phyloP scores from a whole-genome alignment of 176 grass and related monocot genomes.

The Juncus inflexus region DNA sequence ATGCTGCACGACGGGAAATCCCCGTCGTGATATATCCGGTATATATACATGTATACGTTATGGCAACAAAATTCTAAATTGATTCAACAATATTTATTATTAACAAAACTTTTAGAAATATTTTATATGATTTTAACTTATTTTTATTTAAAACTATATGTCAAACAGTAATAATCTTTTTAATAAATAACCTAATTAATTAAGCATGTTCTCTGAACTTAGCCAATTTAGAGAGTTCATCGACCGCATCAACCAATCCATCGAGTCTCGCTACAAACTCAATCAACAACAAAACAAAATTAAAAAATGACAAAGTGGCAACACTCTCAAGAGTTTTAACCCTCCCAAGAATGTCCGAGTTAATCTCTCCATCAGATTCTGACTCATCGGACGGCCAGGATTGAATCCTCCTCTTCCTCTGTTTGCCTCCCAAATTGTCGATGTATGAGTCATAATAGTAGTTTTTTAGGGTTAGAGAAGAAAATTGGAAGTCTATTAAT shows the following conservation, averaged over 20 bases:
- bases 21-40: too few relatives aligned
- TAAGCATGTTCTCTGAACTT: conserved; percentile 22
- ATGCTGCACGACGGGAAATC: too few relatives aligned
- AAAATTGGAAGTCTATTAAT: conserved; percentile 35
- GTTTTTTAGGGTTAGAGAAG: conserved; percentile 7
- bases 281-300: conserved; percentile 42
- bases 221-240: conserved; percentile 34
- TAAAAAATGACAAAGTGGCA: conserved; percentile 34
- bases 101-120: too few relatives aligned
- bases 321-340: conserved; percentile 33
- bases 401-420: conserved; percentile 17
- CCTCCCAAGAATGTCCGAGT: background rate
- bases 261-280: conserved; percentile 54
- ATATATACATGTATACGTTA: too few relatives aligned
- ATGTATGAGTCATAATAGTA: background rate
- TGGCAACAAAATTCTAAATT: too few relatives aligned
- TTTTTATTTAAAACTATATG: too few relatives aligned
- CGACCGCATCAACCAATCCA: conserved; percentile 46
- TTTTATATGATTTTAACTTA: too few relatives aligned
- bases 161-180: too few relatives aligned
- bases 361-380: conserved; percentile 23
- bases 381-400: conserved; percentile 44
- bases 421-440: conserved; percentile 16
- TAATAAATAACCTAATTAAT: too few relatives aligned
- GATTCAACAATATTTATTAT: too few relatives aligned